Percentiles rank a stretch among this genome's conserved stretches.
Conservation (phyloP, 768 basidiomycete species). For the Lentinula detonsa region DNA sequence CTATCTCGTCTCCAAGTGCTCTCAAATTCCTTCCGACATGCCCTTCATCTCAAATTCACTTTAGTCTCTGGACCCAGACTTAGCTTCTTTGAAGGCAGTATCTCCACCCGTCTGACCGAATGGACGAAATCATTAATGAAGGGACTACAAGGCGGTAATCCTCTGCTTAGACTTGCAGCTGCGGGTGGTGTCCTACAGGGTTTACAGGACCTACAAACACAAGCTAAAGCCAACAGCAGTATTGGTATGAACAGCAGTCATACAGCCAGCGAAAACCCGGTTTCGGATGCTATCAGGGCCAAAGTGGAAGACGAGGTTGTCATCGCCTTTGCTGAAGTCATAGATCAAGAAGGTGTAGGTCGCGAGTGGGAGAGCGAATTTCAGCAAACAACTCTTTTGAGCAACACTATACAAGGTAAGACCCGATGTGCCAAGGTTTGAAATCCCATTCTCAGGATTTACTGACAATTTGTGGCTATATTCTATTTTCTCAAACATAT, state of each 20-base stretch:
- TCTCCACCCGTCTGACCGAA: slow-evolving; percentile 31
- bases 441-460: not conserved
- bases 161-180: slow-evolving; percentile 55
- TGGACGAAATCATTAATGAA: slow-evolving; percentile 50
- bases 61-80: slow-evolving; percentile 26
- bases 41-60: slow-evolving; percentile 44
- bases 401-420: not conserved
- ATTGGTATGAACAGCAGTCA: not conserved
- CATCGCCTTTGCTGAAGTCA: slow-evolving; percentile 66
- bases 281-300: slow-evolving; percentile 26
- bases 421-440: not conserved
- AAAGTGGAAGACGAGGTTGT: slow-evolving; percentile 60
- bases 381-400: slow-evolving; percentile 27
- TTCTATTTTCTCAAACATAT: not conserved
- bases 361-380: slow-evolving; percentile 67
- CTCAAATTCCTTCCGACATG: slow-evolving; percentile 52
- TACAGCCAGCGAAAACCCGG: slow-evolving; percentile 17
- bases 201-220: slow-evolving; percentile 43
- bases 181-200: slow-evolving; percentile 62
- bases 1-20: slow-evolving; percentile 44
- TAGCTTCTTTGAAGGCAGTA: slow-evolving; percentile 24
- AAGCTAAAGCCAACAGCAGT: slow-evolving; percentile 20
- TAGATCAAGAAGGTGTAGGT: slow-evolving; percentile 36
- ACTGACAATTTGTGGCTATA: not conserved
- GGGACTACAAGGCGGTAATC: slow-evolving; percentile 62